Evolutionary conservation across 257 asterid species (phyloP).

Genomic region (Solanum arcanum): DNA sequence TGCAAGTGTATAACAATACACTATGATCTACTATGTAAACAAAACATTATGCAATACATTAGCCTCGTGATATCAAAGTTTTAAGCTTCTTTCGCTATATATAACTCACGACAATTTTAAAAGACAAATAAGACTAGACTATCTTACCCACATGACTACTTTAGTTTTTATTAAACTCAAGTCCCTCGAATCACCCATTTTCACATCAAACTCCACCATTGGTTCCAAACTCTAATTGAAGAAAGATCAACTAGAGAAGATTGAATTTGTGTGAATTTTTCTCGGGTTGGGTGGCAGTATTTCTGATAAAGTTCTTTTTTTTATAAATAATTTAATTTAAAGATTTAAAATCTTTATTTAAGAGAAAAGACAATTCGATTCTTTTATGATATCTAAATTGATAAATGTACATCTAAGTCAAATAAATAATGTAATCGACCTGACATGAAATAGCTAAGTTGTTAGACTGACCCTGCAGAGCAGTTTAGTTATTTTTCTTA

Average conservation of each 20-base stretch:
- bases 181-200: background rate
- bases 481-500: background rate
- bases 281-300: background rate
- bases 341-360: background rate
- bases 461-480: background rate
- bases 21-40: too few relatives aligned
- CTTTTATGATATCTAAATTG: background rate
- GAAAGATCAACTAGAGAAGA: background rate
- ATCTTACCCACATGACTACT: too few relatives aligned
- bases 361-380: background rate
- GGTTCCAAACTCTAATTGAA: background rate
- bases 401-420: background rate
- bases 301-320: background rate
- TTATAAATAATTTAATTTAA: too few relatives aligned
- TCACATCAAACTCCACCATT: background rate
- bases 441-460: background rate
- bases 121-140: too few relatives aligned
- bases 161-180: too few relatives aligned
- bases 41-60: too few relatives aligned
- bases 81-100: too few relatives aligned
- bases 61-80: too few relatives aligned
- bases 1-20: too few relatives aligned
- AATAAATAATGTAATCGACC: background rate
- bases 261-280: too few relatives aligned
- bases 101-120: too few relatives aligned